Evolutionary conservation across 768 basidiomycete species (phyloP).

Genomic region (Leccinum subgranulosum): DNA sequence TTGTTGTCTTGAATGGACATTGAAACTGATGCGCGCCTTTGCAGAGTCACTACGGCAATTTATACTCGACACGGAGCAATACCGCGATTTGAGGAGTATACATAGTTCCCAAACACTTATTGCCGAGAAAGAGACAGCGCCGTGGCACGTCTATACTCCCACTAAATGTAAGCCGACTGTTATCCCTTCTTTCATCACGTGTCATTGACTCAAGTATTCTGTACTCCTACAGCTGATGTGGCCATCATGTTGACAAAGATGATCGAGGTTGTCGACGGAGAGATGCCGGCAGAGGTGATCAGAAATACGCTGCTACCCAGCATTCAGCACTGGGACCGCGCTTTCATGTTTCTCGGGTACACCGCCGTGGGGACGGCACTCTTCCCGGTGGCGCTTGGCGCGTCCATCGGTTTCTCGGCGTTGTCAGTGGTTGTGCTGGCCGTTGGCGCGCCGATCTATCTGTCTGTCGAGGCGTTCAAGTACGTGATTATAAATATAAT

Average conservation of each 20-base stretch:
- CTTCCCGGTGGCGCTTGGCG: slow-evolving; percentile 15
- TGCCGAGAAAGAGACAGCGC: neutral
- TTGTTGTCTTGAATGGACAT: neutral
- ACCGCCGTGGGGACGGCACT: neutral
- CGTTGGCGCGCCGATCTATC: neutral
- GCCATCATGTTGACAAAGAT: slow-evolving; percentile 13
- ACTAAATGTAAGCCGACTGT: neutral
- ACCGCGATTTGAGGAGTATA: neutral
- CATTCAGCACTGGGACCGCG: slow-evolving; percentile 15
- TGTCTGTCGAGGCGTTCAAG: neutral
- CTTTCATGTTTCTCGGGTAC: neutral
- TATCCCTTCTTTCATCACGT: neutral
- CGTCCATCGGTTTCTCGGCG: slow-evolving; percentile 6
- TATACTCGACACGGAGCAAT: neutral
- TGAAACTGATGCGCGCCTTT: neutral
- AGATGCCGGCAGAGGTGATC: slow-evolving; percentile 13
- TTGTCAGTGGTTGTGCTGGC: neutral
- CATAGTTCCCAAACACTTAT: neutral
- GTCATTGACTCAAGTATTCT: neutral
- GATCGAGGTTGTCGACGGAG: slow-evolving; percentile 14
- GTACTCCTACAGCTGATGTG: slow-evolving; percentile 11
- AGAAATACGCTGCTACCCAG: slow-evolving; percentile 15
- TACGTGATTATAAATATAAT: neutral
- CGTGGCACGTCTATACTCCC: neutral
- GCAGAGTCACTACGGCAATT: neutral